Conservation (phyloP, 176 grass and related monocot genomes). For the Cenchrus americanus region DNA sequence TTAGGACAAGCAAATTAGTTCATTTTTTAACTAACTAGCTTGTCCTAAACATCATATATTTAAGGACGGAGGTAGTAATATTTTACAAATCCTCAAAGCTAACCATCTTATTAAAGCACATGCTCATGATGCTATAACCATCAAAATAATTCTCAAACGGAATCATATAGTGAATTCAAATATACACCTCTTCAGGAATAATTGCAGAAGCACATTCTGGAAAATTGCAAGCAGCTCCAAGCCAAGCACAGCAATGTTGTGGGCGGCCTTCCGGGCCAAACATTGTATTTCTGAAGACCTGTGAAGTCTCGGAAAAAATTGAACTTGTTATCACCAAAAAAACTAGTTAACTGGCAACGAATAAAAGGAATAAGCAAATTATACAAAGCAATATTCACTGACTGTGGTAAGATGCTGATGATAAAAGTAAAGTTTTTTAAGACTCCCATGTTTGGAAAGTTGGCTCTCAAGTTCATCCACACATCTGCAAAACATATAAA, state of each 20-base stretch:
- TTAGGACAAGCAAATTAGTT: too few relatives aligned
- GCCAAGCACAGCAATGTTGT: slow-evolving; percentile 98
- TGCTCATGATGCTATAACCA: slow-evolving; percentile 19
- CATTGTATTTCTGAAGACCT: slow-evolving; percentile 99
- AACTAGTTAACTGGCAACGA: slow-evolving; percentile 16
- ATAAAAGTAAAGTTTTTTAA: slow-evolving; percentile 97
- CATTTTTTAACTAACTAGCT: too few relatives aligned
- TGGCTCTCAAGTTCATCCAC: slow-evolving; percentile 97
- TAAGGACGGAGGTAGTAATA: background rate
- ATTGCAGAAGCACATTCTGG: slow-evolving; percentile 97
- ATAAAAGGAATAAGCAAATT: slow-evolving; percentile 14
- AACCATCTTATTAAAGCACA: slow-evolving; percentile 21
- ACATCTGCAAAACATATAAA: slow-evolving; percentile 61
- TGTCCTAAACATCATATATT: too few relatives aligned
- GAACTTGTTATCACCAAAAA: slow-evolving; percentile 36
- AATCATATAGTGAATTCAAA: slow-evolving; percentile 37
- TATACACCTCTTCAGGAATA: slow-evolving; percentile 84
- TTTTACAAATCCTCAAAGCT: slow-evolving; percentile 21
- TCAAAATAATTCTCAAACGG: slow-evolving; percentile 18
- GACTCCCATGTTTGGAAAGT: slow-evolving; percentile 91
- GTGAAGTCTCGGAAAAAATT: slow-evolving; percentile 46
- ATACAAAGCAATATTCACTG: slow-evolving; percentile 41
- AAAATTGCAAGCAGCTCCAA: slow-evolving; percentile 97
- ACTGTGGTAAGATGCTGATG: slow-evolving; percentile 99
- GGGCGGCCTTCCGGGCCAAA: slow-evolving; percentile 97